Evolutionary conservation across 2,329 filamentous ascomycete species (phyloP), one percentile per base, ranked within the genome.

Genomic region (Alternaria longipes): DNA sequence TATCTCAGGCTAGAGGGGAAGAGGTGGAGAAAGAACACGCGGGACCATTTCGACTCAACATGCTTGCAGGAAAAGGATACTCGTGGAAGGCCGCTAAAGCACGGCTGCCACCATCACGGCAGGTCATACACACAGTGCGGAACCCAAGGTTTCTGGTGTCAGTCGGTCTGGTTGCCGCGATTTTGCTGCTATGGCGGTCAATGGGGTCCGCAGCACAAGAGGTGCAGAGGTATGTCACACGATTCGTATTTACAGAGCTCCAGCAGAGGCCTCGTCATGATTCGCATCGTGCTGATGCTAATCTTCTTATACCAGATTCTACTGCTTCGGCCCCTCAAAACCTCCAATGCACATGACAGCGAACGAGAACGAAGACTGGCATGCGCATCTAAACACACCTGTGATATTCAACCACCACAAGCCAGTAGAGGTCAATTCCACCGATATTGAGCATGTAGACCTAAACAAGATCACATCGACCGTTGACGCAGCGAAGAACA

Each of bases 391-490:
- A 65, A 90, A 94, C 72, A 98, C 95, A 4, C 95, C 95, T 51
- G 93, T 99, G 70, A 87, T 97, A 68, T 97, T 97, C 85, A 99
- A 99, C 83, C 92, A 94, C 80, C 95, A 98, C 80, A 89, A 91
- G 65, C 90, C 95, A 36, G 85, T 97, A 74, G 89, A 91, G 77
- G 84, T 98, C 81, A 95, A 97, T 79, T 88, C 90, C 62, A 87
- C 87, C 56, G 89, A 89, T 54, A 96, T 99, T 80, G 80, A 90
- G 68, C 87, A 90, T 65, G 83, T 97, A 75, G 86, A 98, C 79
- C 88, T 99, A 61, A 98, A 99, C 79, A 85, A 86, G 7, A 89
- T 98, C 80, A 86, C 85, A 69, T 96, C 94, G 2, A 96, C 93
- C 11, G 85, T 86, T 62, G 89, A 94, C 74, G 94, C 94, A 30